phyloP scores from a whole-genome alignment of 2,329 filamentous ascomycete species.

The Microdochium paspali region DNA sequence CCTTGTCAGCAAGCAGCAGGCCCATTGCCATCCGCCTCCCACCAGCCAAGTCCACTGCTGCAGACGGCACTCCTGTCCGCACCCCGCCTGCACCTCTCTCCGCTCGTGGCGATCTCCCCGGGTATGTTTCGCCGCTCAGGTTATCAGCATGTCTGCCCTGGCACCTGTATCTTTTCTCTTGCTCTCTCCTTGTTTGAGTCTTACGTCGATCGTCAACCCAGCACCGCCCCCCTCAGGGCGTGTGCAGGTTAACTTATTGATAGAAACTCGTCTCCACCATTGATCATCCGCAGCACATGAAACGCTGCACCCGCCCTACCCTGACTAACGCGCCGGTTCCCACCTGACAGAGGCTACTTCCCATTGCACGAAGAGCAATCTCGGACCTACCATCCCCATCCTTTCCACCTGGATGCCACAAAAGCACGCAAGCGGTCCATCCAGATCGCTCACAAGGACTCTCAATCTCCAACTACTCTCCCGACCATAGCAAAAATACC shows the following conservation, averaged over 20 bases:
- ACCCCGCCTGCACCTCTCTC: conserved; percentile 42
- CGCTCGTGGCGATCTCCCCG: conserved; percentile 47
- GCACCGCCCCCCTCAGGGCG: no score
- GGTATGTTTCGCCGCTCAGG: conserved; percentile 33
- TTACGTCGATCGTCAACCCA: background rate
- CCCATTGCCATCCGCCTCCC: conserved; percentile 47
- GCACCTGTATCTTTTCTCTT: conserved; percentile 2
- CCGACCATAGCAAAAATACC: background rate
- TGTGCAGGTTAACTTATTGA: background rate
- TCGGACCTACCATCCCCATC: conserved; percentile 39
- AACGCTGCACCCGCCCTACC: background rate
- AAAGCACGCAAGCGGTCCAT: conserved; percentile 26
- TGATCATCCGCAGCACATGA: background rate
- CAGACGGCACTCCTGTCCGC: conserved; percentile 24
- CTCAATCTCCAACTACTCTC: background rate
- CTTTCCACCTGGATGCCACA: conserved; percentile 34
- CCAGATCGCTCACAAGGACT: conserved; percentile 19
- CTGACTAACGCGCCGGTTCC: background rate
- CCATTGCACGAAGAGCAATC: conserved; percentile 47
- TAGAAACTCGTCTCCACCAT: background rate
- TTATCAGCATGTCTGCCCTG: background rate
- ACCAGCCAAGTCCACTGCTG: conserved; percentile 24
- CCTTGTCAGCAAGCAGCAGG: conserved; percentile 21
- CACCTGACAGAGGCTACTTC: conserved; percentile 43
- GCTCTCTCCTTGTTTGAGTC: background rate